A percentile compares a stretch with the other conserved stretches of the same genome.
These are phyloP conservation scores for Coniochaeta pulveracea DNA, from an alignment of 2,329 filamentous ascomycete species.

Conservation along the genomic window DNA sequence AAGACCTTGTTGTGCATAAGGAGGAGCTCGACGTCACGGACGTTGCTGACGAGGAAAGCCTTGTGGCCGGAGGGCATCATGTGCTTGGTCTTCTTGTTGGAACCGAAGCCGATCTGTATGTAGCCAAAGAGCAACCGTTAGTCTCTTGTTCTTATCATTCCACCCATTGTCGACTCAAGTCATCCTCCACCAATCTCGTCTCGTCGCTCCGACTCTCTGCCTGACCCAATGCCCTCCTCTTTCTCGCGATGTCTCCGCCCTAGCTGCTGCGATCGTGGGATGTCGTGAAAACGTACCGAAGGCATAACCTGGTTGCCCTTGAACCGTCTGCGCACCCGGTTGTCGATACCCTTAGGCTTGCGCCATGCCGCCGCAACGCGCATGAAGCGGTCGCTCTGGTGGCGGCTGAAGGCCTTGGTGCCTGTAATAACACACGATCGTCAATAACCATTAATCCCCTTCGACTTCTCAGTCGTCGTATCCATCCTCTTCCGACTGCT, in stretches of 20 bases:
- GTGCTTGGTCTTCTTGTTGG: conserved; percentile 99
- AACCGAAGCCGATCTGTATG: conserved; percentile 86
- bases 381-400: conserved; percentile 97
- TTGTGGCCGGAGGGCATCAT: conserved; percentile 99
- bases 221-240: conserved; percentile 1
- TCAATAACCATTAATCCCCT: conserved; percentile 22
- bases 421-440: conserved; percentile 39
- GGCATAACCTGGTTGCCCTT: conserved; percentile 94
- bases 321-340: conserved; percentile 93
- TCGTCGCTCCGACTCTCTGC: neutral
- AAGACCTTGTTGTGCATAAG: conserved; percentile 99
- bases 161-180: too few species aligned
- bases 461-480: conserved; percentile 5
- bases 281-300: conserved; percentile 59
- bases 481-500: conserved; percentile 7
- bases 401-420: conserved; percentile 90
- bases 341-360: conserved; percentile 99
- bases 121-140: conserved; percentile 6
- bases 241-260: neutral
- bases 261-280: conserved; percentile 7
- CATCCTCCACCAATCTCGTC: neutral
- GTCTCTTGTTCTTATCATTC: conserved; percentile 2
- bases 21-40: conserved; percentile 89
- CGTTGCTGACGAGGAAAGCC: conserved; percentile 98
- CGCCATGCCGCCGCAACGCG: conserved; percentile 86